Evolutionary conservation across 768 basidiomycete species (phyloP).

Genomic region (Leucocoprinus birnbaumii): DNA sequence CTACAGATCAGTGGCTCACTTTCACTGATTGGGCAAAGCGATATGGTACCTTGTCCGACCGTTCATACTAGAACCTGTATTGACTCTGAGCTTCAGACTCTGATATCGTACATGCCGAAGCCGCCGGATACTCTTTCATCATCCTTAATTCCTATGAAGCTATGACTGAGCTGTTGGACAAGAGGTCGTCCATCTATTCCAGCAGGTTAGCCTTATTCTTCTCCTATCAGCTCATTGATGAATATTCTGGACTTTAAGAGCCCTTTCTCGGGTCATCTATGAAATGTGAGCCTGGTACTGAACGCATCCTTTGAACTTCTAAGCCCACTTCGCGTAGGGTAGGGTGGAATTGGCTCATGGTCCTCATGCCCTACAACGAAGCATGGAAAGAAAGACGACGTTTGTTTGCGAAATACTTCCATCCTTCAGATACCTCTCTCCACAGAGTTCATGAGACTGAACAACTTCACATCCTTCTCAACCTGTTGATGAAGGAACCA

Average conservation of each 20-base stretch:
- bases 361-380: slow-evolving; percentile 19
- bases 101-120: slow-evolving; percentile 16
- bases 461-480: slow-evolving; percentile 21
- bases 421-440: slow-evolving; percentile 14
- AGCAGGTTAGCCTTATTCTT: background rate
- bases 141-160: slow-evolving; percentile 16
- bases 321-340: slow-evolving; percentile 19
- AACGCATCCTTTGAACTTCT: background rate
- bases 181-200: slow-evolving; percentile 18
- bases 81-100: no score
- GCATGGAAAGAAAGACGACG: slow-evolving; percentile 20
- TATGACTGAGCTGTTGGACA: slow-evolving; percentile 19
- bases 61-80: no score
- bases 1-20: no score
- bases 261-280: background rate
- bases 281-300: background rate
- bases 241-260: background rate
- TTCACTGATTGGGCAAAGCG: no score
- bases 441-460: slow-evolving; percentile 19
- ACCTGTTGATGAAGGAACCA: slow-evolving; percentile 19
- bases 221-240: background rate
- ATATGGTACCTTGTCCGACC: no score
- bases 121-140: slow-evolving; percentile 16
- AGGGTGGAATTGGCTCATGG: slow-evolving; percentile 18
- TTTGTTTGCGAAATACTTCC: slow-evolving; percentile 23